phyloP scores from a whole-genome alignment of 2,329 filamentous ascomycete genomes.

The Phyllosticta citribraziliensis region DNA sequence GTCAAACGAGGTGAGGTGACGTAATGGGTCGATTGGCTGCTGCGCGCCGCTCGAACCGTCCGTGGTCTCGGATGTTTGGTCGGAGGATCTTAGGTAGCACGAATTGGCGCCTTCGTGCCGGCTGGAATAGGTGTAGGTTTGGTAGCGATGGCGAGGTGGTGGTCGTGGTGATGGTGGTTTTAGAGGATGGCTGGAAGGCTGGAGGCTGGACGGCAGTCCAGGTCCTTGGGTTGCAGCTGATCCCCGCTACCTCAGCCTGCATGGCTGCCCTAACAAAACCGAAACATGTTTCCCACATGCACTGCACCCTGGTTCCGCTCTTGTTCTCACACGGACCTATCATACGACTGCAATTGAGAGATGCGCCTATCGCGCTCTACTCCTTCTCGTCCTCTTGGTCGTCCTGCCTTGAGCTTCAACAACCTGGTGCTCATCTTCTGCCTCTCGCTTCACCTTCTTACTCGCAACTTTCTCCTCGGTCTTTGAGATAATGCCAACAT shows the following conservation, averaged over 20 bases:
- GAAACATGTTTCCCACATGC: neutral
- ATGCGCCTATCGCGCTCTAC: constrained; percentile 9
- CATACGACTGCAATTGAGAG: neutral
- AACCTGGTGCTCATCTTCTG: constrained; percentile 29
- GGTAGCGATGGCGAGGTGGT: neutral
- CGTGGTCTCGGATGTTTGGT: neutral
- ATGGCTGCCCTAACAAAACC: neutral
- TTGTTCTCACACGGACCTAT: neutral
- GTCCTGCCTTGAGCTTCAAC: constrained; percentile 30
- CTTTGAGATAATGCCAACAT: neutral
- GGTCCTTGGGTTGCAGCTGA: constrained; percentile 3
- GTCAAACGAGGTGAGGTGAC: neutral
- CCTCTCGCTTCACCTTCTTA: constrained; percentile 33
- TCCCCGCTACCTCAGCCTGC: neutral
- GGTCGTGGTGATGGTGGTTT: neutral
- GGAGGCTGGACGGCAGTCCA: neutral
- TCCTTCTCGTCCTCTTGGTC: constrained; percentile 27
- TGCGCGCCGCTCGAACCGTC: neutral
- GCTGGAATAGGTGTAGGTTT: neutral
- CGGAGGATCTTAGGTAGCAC: neutral
- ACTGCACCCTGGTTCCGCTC: neutral
- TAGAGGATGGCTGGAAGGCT: neutral
- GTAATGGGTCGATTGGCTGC: constrained; percentile 5
- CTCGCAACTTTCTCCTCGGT: constrained; percentile 17
- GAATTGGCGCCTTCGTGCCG: neutral